Evolutionary conservation across 176 grass and related monocot species (phyloP).

Genomic region (Saccharum officinarum): DNA sequence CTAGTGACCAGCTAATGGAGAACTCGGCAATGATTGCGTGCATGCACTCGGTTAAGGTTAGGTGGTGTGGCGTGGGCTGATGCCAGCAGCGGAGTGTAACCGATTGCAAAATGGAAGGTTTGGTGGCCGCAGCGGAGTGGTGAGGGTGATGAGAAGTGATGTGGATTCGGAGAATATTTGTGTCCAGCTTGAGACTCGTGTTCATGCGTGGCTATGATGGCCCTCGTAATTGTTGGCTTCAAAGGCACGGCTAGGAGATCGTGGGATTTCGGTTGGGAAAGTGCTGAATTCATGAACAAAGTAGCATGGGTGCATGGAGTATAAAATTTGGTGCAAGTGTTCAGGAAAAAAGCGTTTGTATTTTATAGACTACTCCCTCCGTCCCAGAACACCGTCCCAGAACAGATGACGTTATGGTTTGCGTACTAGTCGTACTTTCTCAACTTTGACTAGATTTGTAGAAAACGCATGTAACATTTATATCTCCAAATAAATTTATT

Average conservation of each 20-base stretch:
- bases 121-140: conserved; percentile 24
- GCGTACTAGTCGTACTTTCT: too few relatives aligned
- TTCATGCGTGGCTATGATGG: conserved; percentile 18
- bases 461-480: too few relatives aligned
- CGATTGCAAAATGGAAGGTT: conserved; percentile 40
- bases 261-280: conserved; percentile 30
- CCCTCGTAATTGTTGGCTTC: conserved; percentile 51
- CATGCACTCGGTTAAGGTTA: neutral
- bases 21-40: neutral
- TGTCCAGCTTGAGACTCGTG: neutral
- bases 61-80: neutral
- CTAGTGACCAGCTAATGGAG: neutral
- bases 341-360: neutral
- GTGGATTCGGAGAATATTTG: conserved; percentile 29
- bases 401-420: too few relatives aligned
- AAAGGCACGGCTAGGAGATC: conserved; percentile 44
- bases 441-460: too few relatives aligned
- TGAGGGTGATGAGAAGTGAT: conserved; percentile 37
- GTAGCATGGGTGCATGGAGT: neutral
- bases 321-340: conserved; percentile 10
- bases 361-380: neutral
- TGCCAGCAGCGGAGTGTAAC: neutral
- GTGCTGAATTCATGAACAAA: conserved; percentile 7
- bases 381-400: too few relatives aligned
- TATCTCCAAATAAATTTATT: too few relatives aligned